phyloP scores from a whole-genome alignment of 2,329 filamentous ascomycete genomes.

The Phymatotrichopsis omnivora region DNA sequence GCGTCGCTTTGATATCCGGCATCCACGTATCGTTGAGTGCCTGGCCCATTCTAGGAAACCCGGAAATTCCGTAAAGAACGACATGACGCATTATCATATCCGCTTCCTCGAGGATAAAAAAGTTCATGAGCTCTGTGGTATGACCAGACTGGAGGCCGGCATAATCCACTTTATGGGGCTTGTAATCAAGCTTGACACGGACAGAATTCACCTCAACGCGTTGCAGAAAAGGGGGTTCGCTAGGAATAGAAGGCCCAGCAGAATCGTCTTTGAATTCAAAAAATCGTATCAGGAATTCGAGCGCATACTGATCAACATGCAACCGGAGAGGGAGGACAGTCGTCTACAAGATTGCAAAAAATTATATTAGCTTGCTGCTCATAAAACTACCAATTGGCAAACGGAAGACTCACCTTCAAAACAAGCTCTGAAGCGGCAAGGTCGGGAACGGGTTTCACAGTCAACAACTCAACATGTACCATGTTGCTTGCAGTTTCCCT shows the following conservation, averaged over 20 bases:
- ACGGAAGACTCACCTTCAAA: conserved; percentile 47
- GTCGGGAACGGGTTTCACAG: conserved; percentile 73
- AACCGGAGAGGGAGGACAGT: conserved; percentile 74
- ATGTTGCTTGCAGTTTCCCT: conserved; percentile 79
- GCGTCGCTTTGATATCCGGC: conserved; percentile 80
- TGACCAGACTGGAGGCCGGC: conserved; percentile 82
- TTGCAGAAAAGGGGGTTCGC: conserved; percentile 77
- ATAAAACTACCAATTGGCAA: conserved; percentile 3
- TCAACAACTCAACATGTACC: conserved; percentile 80
- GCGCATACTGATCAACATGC: conserved; percentile 92
- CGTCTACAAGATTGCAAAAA: too few relatives aligned
- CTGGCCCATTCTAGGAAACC: conserved; percentile 81
- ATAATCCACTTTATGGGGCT: conserved; percentile 96
- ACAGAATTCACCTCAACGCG: conserved; percentile 78
- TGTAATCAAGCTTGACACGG: conserved; percentile 84
- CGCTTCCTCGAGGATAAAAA: conserved; percentile 80
- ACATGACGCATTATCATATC: conserved; percentile 77
- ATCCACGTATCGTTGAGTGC: conserved; percentile 94
- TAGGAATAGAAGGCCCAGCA: conserved; percentile 46
- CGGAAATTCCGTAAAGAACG: conserved; percentile 84
- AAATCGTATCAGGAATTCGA: conserved; percentile 94
- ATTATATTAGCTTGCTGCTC: conserved; percentile 13
- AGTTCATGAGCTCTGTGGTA: conserved; percentile 98
- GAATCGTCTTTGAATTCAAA: conserved; percentile 91
- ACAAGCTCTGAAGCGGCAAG: conserved; percentile 85